These are phyloP conservation scores for Pterocarpus santalinus DNA, from an alignment of 306 rosid species.

Conservation along the genomic window DNA sequence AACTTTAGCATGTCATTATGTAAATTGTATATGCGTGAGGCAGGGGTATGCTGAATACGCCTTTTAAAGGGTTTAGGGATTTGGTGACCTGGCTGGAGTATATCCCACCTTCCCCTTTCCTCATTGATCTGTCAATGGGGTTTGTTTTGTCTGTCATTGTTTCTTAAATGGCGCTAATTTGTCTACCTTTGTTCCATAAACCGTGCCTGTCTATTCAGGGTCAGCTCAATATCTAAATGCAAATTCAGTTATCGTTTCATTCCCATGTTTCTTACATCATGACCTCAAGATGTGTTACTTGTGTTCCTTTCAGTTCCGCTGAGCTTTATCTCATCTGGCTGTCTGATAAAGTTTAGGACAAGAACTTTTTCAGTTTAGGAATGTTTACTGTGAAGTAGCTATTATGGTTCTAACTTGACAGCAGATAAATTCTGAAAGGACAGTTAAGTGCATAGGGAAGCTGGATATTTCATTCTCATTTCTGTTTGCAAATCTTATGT, in stretches of 20 bases:
- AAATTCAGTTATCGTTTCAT: background rate
- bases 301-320: background rate
- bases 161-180: background rate
- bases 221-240: background rate
- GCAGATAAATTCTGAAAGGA: background rate
- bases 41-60: conserved; percentile 4
- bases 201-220: background rate
- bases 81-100: conserved; percentile 21
- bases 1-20: background rate
- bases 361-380: background rate
- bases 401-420: background rate
- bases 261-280: conserved; percentile 21
- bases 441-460: background rate
- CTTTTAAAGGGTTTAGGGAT: background rate
- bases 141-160: background rate
- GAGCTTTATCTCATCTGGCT: conserved; percentile 6
- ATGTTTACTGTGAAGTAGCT: background rate
- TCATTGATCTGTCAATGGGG: background rate
- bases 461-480: background rate
- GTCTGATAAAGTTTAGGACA: conserved; percentile 13
- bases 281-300: background rate
- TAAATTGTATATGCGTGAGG: background rate
- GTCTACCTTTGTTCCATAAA: background rate
- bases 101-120: background rate
- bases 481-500: conserved; percentile 10